phyloP scores from a whole-genome alignment of 75 land plant species.

The Chamaecyparis obtusa region DNA sequence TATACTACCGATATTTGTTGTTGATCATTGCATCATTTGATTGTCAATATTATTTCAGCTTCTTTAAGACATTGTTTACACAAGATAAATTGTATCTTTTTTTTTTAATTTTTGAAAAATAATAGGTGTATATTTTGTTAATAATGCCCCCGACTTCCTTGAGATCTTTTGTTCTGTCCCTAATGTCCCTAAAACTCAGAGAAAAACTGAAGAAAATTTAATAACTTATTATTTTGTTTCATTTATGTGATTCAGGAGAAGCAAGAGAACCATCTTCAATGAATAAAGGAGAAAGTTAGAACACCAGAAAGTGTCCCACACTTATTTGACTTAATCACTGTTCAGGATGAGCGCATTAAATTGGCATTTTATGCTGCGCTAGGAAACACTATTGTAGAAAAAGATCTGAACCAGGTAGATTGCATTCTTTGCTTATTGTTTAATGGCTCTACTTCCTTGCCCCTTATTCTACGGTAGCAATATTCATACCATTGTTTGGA shows the following conservation, averaged over 20 bases:
- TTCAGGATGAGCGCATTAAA: slow-evolving; percentile 74
- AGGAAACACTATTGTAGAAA: slow-evolving; percentile 84
- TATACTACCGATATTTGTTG: too few relatives aligned
- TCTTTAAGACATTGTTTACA: too few relatives aligned
- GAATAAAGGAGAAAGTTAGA: slow-evolving; percentile 57
- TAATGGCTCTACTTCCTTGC: background rate
- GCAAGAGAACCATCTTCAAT: slow-evolving; percentile 54
- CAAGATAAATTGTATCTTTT: too few relatives aligned
- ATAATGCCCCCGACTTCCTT: too few relatives aligned
- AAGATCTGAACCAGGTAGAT: slow-evolving; percentile 83
- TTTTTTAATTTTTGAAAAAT: too few relatives aligned
- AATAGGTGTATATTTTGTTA: too few relatives aligned
- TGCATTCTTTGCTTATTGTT: background rate
- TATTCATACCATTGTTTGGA: background rate
- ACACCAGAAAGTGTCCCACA: slow-evolving; percentile 96
- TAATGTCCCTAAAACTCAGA: too few relatives aligned
- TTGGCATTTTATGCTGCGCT: slow-evolving; percentile 83
- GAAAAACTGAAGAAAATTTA: too few relatives aligned
- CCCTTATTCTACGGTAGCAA: background rate
- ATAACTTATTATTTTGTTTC: background rate
- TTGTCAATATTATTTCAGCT: too few relatives aligned
- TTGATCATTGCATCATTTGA: too few relatives aligned
- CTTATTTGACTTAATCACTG: slow-evolving; percentile 85
- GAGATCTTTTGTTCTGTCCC: too few relatives aligned
- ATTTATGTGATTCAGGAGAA: slow-evolving; percentile 67